Base-by-base conservation (phyloP, 2,329 filamentous ascomycete genomes). In the Didymella sp. region DNA sequence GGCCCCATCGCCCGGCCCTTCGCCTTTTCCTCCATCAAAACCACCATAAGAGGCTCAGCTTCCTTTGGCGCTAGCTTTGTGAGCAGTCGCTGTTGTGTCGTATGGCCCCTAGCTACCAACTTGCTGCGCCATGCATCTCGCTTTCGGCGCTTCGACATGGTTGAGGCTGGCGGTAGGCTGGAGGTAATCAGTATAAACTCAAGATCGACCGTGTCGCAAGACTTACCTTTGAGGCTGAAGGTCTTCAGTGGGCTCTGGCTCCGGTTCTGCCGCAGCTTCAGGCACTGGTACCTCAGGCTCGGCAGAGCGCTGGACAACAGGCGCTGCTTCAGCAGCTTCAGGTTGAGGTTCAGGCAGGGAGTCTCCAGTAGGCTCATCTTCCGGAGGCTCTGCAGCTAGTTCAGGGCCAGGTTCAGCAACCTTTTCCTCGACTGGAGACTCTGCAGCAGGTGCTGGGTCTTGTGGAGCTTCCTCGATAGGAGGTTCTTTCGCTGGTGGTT, bases 1-100 rank as follows among this genome's bases (percentile, higher is more conserved):
- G 61, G 53, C 42, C 64, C 64, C 40, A 72, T 60, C 43, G 69
- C 64, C 9, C 50, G 57, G 17, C 70, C 70, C 8, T 60, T 62
- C 38, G 63, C 64, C 53, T 67, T 71, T 50, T 67, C 62, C 25
- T 64, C 59, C 12, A 60, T 51, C 2, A 73, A 60, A 15, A 62
- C 49, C 28, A 62, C 50, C 2, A 69, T 55, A 9, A 67, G 56
- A 0, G 53, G 56, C 27, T 59, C 58, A 25, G 63, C 58, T 44
- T 66, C 61, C 27, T 31, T 47, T 9, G 56, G 56, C 3, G 61
- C 61, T 6, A 51, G 51, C 12, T 57, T 43, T 21, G 56, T 54
- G 4, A 62, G 55, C 22, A 65, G 38, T 22, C 49, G 49, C n/a
- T 58, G 55, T 46, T 53, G n/a, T n/a, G n/a, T 58, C 2, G 24